Evolutionary conservation across 169 alveolate species (phyloP).

Genomic region (Plasmodium vivax): DNA sequence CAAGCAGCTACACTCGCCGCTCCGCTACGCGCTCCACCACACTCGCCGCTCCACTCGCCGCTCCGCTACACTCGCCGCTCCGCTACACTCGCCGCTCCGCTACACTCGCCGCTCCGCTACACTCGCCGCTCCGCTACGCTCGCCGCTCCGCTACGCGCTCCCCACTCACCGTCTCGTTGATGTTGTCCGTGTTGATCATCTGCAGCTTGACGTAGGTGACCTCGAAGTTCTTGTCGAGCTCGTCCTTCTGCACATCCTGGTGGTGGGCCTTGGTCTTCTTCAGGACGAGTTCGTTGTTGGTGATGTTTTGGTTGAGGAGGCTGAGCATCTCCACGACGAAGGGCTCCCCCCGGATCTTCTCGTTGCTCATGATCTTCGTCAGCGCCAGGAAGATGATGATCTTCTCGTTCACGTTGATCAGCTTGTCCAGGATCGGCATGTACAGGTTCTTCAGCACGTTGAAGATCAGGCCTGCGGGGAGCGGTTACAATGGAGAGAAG

Average conservation of each 20-base stretch:
- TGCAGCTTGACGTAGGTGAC: conserved; percentile 62
- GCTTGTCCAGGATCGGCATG: conserved; percentile 37
- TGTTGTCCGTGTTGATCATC: conserved; percentile 60
- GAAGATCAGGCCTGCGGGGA: conserved; percentile 21
- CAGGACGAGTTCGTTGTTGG: conserved; percentile 40
- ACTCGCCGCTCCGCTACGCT: no score
- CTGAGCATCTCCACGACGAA: conserved; percentile 32
- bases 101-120: no score
- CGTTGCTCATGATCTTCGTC: conserved; percentile 17
- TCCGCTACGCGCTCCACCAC: no score
- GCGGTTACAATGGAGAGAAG: background rate
- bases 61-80: no score
- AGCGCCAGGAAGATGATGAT: conserved; percentile 45
- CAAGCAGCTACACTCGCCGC: no score
- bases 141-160: no score
- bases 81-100: no score
- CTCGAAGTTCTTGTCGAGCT: conserved; percentile 51
- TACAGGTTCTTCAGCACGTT: conserved; percentile 50
- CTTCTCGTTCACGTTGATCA: conserved; percentile 54
- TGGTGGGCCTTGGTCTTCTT: conserved; percentile 23
- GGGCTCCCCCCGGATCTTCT: conserved; percentile 16
- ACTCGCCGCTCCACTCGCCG: no score
- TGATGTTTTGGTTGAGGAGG: conserved; percentile 26
- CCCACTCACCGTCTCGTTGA: conserved; percentile 40
- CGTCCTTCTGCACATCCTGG: conserved; percentile 46